A percentile compares a stretch with the other conserved stretches of the same genome.
Evolutionary conservation across 2,329 filamentous ascomycete species (phyloP).

Genomic region (Ophioceras dolichostomum): DNA sequence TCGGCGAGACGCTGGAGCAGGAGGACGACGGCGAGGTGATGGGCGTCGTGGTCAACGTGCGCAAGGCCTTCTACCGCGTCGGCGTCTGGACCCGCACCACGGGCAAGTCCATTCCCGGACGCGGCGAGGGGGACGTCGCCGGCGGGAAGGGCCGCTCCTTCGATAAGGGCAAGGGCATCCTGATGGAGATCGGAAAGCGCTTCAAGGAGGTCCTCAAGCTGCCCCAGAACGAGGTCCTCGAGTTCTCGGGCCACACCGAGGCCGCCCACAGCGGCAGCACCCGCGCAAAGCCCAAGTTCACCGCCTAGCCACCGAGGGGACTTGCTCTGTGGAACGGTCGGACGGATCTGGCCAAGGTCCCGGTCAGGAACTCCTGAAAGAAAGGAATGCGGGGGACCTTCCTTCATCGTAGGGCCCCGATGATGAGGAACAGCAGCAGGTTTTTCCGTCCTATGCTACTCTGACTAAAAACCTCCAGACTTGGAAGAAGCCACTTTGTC

Average conservation of each 20-base stretch:
- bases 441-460: too few relatives aligned
- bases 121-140: conserved; percentile 59
- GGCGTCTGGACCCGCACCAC: conserved; percentile 95
- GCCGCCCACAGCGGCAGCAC: conserved; percentile 87
- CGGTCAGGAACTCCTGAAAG: too few relatives aligned
- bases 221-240: conserved; percentile 62
- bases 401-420: too few relatives aligned
- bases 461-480: too few relatives aligned
- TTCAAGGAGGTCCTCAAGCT: conserved; percentile 92
- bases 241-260: conserved; percentile 96
- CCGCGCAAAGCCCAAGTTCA: conserved; percentile 88
- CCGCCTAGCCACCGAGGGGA: conserved; percentile 45
- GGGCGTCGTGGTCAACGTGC: conserved; percentile 98
- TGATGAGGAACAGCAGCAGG: too few relatives aligned
- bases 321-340: too few relatives aligned
- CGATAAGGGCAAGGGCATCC: conserved; percentile 76
- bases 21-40: conserved; percentile 95
- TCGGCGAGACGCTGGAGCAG: conserved; percentile 93
- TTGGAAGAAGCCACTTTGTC: too few relatives aligned
- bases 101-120: conserved; percentile 68
- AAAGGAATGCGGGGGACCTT: too few relatives aligned
- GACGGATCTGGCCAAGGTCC: too few relatives aligned
- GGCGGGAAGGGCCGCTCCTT: conserved; percentile 64
- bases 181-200: conserved; percentile 71
- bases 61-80: conserved; percentile 96